Percentiles rank a stretch among this genome's conserved stretches.
phyloP scores from a whole-genome alignment of 2,329 filamentous ascomycete species.

The Chrysoporthe austroafricana region DNA sequence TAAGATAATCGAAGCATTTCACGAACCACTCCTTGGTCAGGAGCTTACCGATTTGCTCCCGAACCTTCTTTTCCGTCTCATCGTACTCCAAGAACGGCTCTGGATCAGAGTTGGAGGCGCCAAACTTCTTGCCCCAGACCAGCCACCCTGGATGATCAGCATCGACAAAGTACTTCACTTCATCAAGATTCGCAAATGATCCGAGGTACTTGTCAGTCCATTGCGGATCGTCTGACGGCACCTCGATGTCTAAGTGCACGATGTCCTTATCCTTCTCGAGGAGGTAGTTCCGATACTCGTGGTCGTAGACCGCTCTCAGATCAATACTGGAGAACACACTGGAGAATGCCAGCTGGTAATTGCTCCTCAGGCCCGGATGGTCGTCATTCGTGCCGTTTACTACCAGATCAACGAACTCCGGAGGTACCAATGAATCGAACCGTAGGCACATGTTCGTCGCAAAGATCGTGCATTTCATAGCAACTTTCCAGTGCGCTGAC shows the following conservation, averaged over 20 bases:
- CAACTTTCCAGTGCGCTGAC: constrained; percentile 94
- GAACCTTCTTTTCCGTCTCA: constrained; percentile 72
- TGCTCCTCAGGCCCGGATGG: constrained; percentile 81
- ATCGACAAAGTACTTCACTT: constrained; percentile 88
- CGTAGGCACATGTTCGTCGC: constrained; percentile 87
- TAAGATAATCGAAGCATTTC: constrained; percentile 88
- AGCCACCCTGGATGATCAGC: constrained; percentile 94
- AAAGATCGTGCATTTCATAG: constrained; percentile 85
- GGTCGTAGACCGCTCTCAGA: constrained; percentile 80
- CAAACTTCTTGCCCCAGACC: constrained; percentile 89
- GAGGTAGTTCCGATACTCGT: constrained; percentile 86
- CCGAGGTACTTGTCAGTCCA: constrained; percentile 82
- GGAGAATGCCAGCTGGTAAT: constrained; percentile 80
- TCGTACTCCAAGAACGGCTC: constrained; percentile 74
- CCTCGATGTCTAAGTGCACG: constrained; percentile 75
- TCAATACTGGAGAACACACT: constrained; percentile 83
- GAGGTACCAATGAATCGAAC: constrained; percentile 85
- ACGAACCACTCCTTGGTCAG: constrained; percentile 85
- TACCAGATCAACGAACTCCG: constrained; percentile 81
- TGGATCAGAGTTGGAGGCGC: constrained; percentile 75
- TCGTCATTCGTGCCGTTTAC: constrained; percentile 84
- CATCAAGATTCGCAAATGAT: constrained; percentile 70
- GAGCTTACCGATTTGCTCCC: constrained; percentile 78
- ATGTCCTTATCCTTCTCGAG: constrained; percentile 77
- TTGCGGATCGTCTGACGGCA: constrained; percentile 72